Base-by-base conservation (phyloP, 2,329 filamentous ascomycete genomes). In the Neopestalotiopsis sp. region DNA sequence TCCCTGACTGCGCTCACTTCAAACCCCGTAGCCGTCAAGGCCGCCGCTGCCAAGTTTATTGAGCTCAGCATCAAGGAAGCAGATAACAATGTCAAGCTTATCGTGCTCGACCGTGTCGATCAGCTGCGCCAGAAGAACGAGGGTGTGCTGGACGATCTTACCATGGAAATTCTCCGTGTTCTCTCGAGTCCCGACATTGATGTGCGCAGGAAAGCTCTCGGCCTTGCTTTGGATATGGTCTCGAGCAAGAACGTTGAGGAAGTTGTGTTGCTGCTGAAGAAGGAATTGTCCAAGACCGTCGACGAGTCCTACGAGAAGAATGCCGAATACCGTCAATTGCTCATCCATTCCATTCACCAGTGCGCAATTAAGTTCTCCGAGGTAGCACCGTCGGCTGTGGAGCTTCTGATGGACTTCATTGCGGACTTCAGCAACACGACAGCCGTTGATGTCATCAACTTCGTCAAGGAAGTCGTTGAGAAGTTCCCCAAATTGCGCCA, bases 271-370 rank as follows among this genome's bases (percentile, higher is more conserved):
- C 87, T 99, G 1, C 86, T 99, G 70, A 99, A 99, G 86, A 99
- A 99, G 81, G 96, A 99, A 79, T 89, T 99, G 34, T 91, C 94
- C 71, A 99, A 98, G 87, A 99, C 96, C 0, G 94, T 98, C 58
- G 95, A 99, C 77, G 95, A 98, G 81, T 95, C 98, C 81, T 98
- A 98, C 83, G 96, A 99, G 85, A 98, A 98, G 89, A 97, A 97
- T 82, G 90, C 90, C 78, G 95, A 97, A 81, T 98, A 98, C 81
- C 92, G 96, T 75, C 95, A 97, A 77, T 88, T 99, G 9, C 88
- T 99, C 71, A 98, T 99, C 74, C 94, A 98, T 81, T 94, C 95
- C 49, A 99, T 99, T 77, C 96, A 99, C 81, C 94, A 97, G 80
- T 98, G 96, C 81, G 96, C 96, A 75, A 98, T 99, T 86, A 98